Base-by-base conservation (phyloP, 495 filamentous ascomycete species). In the Talaromyces liani region DNA sequence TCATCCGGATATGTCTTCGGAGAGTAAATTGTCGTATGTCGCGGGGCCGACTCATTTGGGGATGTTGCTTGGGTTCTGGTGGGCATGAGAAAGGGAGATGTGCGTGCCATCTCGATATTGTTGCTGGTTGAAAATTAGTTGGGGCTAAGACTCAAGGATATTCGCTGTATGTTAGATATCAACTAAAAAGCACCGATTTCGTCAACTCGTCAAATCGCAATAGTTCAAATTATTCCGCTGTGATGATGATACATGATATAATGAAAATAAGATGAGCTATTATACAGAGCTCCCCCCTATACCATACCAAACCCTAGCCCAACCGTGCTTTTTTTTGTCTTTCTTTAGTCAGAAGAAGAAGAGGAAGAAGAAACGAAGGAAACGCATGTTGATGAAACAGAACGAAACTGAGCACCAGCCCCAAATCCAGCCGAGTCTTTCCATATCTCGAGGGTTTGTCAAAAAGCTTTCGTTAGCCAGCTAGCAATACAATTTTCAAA, bases 401-500 rank as follows among this genome's bases (percentile, higher is more conserved):
- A 66, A 64, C 58, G 65, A 63, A 68, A 64, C 61, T 60, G 54
- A 63, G 61, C 70, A 62, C 60, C 45, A 49, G 45, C 45, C 45
- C 45, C 45, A 49, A 68, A 68, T 33, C 67, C 69, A 67, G 64
- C 70, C 65, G 56, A 66, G 65, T 69, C 66, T 70, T 60, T 64
- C 63, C 66, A 65, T 49, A 49, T 66, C 65, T 64, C 67, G 59
- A 62, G 45, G 45, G 45, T 49, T 49, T 49, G 45, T 49, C 64
- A 64, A 61, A 64, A 61, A 70, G 64, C 71, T 65, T 68, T 72
- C 72, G 76, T 74, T 49, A 77, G 68, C 69, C 70, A 76, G 68
- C 68, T 79, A 79, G 70, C 78, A 80, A 78, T 78, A 77, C 75
- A 80, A 71, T 51, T 64, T 69, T 58, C 64, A 68, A 68, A 59